Percentiles rank a stretch among this genome's conserved stretches.
Evolutionary conservation across 129 eudicot genomes (phyloP).

Genomic region (Gnaphalium uliginosum): DNA sequence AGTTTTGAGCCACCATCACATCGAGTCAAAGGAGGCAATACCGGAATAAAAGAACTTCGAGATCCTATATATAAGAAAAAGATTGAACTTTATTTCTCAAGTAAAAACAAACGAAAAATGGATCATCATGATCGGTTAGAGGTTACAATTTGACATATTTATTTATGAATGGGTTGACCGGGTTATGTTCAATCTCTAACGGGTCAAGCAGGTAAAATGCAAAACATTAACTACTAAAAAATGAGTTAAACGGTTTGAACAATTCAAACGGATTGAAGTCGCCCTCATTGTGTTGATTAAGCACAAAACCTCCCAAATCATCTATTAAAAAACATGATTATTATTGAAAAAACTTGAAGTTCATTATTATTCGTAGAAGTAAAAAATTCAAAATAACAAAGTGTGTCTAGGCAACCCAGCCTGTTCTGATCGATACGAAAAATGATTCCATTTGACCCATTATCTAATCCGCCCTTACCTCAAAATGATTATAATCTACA

Average conservation of each 20-base stretch:
- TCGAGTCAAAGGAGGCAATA: slow-evolving; percentile 73
- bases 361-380: too few species aligned
- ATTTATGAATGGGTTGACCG: not conserved
- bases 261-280: slow-evolving; percentile 7
- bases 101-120: slow-evolving; percentile 12
- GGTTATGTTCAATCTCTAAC: not conserved
- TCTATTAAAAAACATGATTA: not conserved
- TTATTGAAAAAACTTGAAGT: not conserved
- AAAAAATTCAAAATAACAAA: too few species aligned
- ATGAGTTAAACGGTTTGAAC: not conserved
- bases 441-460: not conserved
- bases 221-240: not conserved
- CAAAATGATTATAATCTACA: slow-evolving; percentile 14
- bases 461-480: not conserved
- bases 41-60: slow-evolving; percentile 51
- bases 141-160: not conserved
- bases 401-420: not conserved
- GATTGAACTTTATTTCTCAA: not conserved
- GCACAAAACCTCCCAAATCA: not conserved
- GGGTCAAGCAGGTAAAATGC: slow-evolving; percentile 3
- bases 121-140: not conserved
- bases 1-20: slow-evolving; percentile 68
- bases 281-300: not conserved
- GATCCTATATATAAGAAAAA: slow-evolving; percentile 51
- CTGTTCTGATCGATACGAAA: not conserved